Percentiles rank a stretch among this genome's conserved stretches.
These are phyloP conservation scores for Chalciporus piperatus DNA, from an alignment of 768 basidiomycete species.

Conservation along the genomic window DNA sequence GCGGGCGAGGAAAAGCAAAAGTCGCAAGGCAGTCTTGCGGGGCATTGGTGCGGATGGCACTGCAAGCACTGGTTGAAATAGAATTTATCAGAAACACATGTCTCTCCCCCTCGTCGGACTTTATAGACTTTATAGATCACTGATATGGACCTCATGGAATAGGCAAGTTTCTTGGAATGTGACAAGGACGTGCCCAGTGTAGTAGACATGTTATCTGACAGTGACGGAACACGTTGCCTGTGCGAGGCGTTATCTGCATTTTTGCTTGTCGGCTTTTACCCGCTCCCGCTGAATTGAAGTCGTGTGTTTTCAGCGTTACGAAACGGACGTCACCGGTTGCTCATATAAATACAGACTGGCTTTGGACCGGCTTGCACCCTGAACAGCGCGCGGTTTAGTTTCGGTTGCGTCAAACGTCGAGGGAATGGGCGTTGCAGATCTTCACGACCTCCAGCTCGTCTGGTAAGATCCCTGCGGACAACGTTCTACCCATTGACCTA, in stretches of 20 bases:
- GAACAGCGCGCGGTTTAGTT: constrained; percentile 10
- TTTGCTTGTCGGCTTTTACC: no score
- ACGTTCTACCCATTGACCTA: neutral
- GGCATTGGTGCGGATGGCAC: constrained; percentile 26
- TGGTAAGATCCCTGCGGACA: constrained; percentile 40
- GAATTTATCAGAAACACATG: no score
- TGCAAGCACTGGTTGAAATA: neutral
- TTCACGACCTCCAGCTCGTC: constrained; percentile 51
- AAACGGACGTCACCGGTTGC: constrained; percentile 4
- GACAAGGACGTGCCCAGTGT: neutral
- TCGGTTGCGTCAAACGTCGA: constrained; percentile 20
- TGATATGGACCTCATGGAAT: constrained; percentile 13
- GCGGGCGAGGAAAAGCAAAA: constrained; percentile 32
- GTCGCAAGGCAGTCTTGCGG: constrained; percentile 34
- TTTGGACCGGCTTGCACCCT: no score
- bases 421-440: constrained; percentile 34
- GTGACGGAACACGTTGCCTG: constrained; percentile 12
- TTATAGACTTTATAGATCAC: neutral
- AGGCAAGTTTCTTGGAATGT: constrained; percentile 5
- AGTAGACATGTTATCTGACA: neutral
- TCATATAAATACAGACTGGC: constrained; percentile 22
- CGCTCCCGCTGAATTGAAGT: no score
- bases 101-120: neutral
- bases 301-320: constrained; percentile 6
- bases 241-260: constrained; percentile 6